These are phyloP conservation scores for Cryptosporidium felis DNA, from an alignment of 169 alveolate species.

Conservation along the genomic window DNA sequence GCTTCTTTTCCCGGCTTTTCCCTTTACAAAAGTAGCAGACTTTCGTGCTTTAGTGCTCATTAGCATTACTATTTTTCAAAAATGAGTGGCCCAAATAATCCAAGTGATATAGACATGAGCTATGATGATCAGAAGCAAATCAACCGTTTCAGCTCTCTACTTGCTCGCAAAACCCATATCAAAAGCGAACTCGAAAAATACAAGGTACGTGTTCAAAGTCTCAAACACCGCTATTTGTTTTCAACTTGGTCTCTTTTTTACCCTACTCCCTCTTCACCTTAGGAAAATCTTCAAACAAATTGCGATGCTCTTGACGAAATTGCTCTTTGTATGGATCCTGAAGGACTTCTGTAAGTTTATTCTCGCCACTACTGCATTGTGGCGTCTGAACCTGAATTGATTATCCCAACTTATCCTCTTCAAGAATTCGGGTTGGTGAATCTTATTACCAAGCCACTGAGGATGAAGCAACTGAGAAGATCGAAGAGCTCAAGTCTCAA, in stretches of 20 bases:
- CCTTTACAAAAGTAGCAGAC: too few species aligned
- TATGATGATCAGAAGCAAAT: conserved; percentile 67
- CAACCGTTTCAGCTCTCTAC: conserved; percentile 34
- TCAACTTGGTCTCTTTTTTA: not conserved
- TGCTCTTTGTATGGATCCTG: conserved; percentile 60
- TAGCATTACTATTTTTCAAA: too few species aligned
- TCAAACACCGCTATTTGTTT: not conserved
- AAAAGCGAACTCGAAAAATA: conserved; percentile 14
- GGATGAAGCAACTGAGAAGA: conserved; percentile 50
- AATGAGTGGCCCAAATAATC: not conserved
- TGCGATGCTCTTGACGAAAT: conserved; percentile 58
- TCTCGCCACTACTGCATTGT: too few species aligned
- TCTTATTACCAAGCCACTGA: conserved; percentile 39
- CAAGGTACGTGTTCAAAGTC: conserved; percentile 1
- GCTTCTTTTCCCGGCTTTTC: too few species aligned
- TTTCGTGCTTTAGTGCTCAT: too few species aligned
- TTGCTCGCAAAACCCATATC: not conserved
- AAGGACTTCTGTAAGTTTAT: conserved; percentile 64
- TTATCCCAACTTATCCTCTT: too few species aligned
- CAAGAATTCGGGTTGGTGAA: conserved; percentile 34
- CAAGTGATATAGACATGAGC: conserved; percentile 31
- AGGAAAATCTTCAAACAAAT: conserved; percentile 59
- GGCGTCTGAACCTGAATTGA: too few species aligned
- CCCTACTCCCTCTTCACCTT: not conserved
- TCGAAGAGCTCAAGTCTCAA: conserved; percentile 16